Evolutionary conservation across 345 rosid genomes (phyloP), one percentile per base, ranked within the genome.

Genomic region (Brassica cretica): DNA sequence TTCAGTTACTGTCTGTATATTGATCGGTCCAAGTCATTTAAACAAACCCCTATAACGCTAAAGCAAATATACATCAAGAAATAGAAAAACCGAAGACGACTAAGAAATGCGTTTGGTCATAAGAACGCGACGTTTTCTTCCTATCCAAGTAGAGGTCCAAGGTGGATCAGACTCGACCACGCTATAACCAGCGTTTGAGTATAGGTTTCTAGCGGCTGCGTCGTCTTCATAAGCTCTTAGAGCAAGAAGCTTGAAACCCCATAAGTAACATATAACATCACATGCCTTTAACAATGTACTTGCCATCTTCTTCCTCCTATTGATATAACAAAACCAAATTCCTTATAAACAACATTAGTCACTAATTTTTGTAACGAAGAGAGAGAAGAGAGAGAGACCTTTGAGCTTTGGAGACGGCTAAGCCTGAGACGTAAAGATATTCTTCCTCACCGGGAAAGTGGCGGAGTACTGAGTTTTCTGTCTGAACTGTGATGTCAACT

Each of bases 161-260:
- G 60, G 83, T 0, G 93, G 93, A 66, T 94, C 97, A 11, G 81
- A 60, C 0, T 89, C 87, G 56, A 84, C 85, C 1, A 88, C 88
- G 16, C 2, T 64, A 80, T 94, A 92, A 19, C 98, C 98, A 0
- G 94, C 95, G n/a, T 88, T 91, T 0, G 88, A 30, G 68, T 92
- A 94, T 71, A 91, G 29, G 18, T 63, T 84, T 8, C 86, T 85
- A 67, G 98, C 97, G 9, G 89, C 97, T 10, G 77, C 12, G 30
- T 92, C 97, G 67, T 94, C 97, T 83, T 89, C 97, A 1, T 91
- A 91, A 58, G 90, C 97, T 72, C 93, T 83, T 8, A 94, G 85
- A 16, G 78, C 93, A 53, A 91, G 90, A 72, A 83, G 82, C 82
- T 81, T 83, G 70, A 82, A 91, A 16, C 95, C 97, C 97, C 88